Percentiles rank a stretch among this genome's conserved stretches.
These are phyloP conservation scores for Sequoia sempervirens DNA, from an alignment of 75 land plant genomes.

Conservation along the genomic window DNA sequence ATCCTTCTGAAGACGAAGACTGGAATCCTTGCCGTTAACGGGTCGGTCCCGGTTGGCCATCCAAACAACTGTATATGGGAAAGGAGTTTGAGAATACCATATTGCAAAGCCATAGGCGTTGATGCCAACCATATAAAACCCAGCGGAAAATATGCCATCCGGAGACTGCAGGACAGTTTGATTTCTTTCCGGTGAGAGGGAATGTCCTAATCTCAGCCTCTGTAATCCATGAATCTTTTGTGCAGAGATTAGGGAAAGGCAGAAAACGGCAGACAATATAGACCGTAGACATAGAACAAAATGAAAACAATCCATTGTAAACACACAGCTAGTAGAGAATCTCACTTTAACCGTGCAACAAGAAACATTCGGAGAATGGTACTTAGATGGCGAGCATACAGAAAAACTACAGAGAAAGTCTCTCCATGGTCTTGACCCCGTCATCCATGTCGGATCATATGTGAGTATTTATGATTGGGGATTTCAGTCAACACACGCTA, in stretches of 20 bases:
- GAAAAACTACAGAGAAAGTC: too few relatives aligned
- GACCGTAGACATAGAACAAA: background rate
- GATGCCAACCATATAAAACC: background rate
- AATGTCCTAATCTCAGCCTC: background rate
- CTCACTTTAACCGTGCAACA: too few relatives aligned
- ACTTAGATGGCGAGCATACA: too few relatives aligned
- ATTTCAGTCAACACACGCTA: too few relatives aligned
- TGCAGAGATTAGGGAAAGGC: background rate
- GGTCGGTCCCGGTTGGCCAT: slow-evolving; percentile 39
- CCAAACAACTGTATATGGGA: slow-evolving; percentile 35
- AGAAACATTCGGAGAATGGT: too few relatives aligned
- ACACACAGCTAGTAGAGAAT: too few relatives aligned
- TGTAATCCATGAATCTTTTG: background rate
- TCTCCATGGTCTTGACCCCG: too few relatives aligned
- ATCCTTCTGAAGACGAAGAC: slow-evolving; percentile 19
- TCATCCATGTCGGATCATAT: too few relatives aligned
- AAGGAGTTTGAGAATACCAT: slow-evolving; percentile 27
- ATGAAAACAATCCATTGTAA: background rate
- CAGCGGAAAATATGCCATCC: background rate
- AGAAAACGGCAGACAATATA: background rate
- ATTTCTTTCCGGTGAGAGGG: background rate
- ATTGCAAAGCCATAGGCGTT: slow-evolving; percentile 43
- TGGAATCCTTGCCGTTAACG: slow-evolving; percentile 35
- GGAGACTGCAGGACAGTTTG: background rate
- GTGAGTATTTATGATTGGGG: too few relatives aligned